Base-by-base conservation (phyloP, 176 grass and related monocot genomes). In the Secale cereale region DNA sequence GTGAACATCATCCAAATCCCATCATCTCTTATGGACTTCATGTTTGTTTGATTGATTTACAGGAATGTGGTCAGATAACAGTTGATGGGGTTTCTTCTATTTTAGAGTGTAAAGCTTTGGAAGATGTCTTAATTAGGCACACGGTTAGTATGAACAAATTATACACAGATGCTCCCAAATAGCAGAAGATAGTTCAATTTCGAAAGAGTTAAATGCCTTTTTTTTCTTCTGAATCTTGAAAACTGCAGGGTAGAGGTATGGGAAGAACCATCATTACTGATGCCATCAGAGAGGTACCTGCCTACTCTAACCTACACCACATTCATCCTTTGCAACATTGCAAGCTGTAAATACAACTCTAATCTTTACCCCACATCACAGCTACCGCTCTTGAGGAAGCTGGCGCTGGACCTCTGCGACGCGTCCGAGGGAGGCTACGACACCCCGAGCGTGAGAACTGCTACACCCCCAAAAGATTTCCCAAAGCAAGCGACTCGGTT, bases 11-110 rank as follows among this genome's bases (percentile, higher is more conserved):
- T 80, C 20, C 25, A 80, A 37, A 62, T 17, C 46, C 5, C 0
- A 26, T 62, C 0, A 26, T 62, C 3, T 59, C 46, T 78, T 78
- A 85, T 3, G 19, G 14, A 35, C 12, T 14, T 37, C 39, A 23
- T 83, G 14, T 39, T 82, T 76, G 17, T 82, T n/a, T n/a, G n/a
- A n/a, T n/a, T 35, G 6, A 65, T 83, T 19, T 32, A 23, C 82
- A 97, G 92, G 94, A 97, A 85, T 97, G 94, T 87, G 94, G 94
- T 63, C 72, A 88, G 31, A 86, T 92, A 89, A 92, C 94, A 48
- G 10, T 81, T 30, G 82, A 82, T 87, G 94, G 94, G 14, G 54
- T 94, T 85, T 85, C 90, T 86, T 94, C 79, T 87, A 89, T 97
- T 87, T 78, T 97, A 1, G 85, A 88, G 1, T 97, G 94, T 59